A percentile compares a stretch with the other conserved stretches of the same genome.
Conservation (phyloP, 345 rosid species). For the Anacardium occidentale region DNA sequence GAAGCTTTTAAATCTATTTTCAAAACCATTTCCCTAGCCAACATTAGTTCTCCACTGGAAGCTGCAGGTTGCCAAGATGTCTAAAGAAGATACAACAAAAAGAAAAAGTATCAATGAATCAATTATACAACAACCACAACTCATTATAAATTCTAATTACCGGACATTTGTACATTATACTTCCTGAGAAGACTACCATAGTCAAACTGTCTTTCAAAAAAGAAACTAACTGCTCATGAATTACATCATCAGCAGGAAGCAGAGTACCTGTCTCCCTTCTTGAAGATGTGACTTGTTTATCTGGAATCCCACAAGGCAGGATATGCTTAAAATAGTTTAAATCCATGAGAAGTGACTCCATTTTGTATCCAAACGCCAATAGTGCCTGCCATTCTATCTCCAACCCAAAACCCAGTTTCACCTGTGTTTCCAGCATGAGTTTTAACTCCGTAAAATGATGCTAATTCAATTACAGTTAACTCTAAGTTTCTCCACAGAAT, state of each 20-base stretch:
- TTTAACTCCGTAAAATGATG: conserved; percentile 64
- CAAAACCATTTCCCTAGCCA: background rate
- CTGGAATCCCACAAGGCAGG: conserved; percentile 88
- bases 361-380: conserved; percentile 75
- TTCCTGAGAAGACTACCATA: conserved; percentile 49
- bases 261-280: conserved; percentile 56
- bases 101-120: conserved; percentile 4
- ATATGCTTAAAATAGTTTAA: conserved; percentile 80
- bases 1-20: background rate
- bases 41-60: background rate
- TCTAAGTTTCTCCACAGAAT: conserved; percentile 78
- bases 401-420: conserved; percentile 94
- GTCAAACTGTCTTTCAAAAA: conserved; percentile 62
- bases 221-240: conserved; percentile 77
- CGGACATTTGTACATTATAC: conserved; percentile 37
- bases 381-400: conserved; percentile 85
- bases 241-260: conserved; percentile 67
- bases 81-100: background rate
- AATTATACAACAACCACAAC: conserved; percentile 8
- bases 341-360: conserved; percentile 84
- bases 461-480: conserved; percentile 67
- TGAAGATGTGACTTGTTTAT: conserved; percentile 79
- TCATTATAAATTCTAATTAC: conserved; percentile 26
- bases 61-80: background rate
- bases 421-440: conserved; percentile 63